Evolutionary conservation across 2,329 filamentous ascomycete genomes (phyloP).

Genomic region (Parastagonospora avenae): DNA sequence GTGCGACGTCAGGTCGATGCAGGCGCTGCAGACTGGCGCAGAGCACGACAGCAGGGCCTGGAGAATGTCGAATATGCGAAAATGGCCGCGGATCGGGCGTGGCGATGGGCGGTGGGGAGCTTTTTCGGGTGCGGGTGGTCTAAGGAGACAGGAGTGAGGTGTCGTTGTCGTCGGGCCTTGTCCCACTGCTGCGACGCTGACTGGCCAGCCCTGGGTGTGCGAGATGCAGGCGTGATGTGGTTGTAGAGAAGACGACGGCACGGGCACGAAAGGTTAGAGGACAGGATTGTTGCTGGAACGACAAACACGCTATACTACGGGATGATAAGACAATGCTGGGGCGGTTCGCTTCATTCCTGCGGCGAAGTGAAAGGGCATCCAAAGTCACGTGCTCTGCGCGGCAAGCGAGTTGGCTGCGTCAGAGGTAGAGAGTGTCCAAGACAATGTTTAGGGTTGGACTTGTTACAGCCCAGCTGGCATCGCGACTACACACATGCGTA

Average conservation of each 20-base stretch:
- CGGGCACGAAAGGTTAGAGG: conserved; percentile 3
- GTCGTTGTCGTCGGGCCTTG: conserved; percentile 30
- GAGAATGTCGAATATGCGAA: conserved; percentile 13
- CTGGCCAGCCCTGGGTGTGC: conserved; percentile 23
- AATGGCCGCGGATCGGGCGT: conserved; percentile 17
- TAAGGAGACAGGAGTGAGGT: conserved; percentile 31
- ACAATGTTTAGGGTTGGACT: background rate
- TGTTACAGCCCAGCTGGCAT: background rate
- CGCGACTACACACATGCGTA: background rate
- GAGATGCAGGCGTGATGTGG: conserved; percentile 30
- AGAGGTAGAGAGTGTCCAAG: background rate
- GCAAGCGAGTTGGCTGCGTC: conserved; percentile 6
- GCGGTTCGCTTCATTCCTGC: conserved; percentile 19
- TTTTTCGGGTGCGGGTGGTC: conserved; percentile 17
- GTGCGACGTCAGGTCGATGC: conserved; percentile 37
- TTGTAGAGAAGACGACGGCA: conserved; percentile 2
- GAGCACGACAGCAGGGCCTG: conserved; percentile 21
- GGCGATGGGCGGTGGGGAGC: conserved; percentile 26
- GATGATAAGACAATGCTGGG: background rate
- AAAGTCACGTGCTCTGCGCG: conserved; percentile 19
- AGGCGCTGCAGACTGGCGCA: conserved; percentile 19
- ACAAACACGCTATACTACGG: conserved; percentile 1
- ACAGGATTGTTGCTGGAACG: conserved; percentile 4
- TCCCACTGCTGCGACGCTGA: conserved; percentile 31
- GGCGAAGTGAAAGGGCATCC: conserved; percentile 11